Conservation (phyloP, 257 asterid species). For the Nicotiana benthamiana region DNA sequence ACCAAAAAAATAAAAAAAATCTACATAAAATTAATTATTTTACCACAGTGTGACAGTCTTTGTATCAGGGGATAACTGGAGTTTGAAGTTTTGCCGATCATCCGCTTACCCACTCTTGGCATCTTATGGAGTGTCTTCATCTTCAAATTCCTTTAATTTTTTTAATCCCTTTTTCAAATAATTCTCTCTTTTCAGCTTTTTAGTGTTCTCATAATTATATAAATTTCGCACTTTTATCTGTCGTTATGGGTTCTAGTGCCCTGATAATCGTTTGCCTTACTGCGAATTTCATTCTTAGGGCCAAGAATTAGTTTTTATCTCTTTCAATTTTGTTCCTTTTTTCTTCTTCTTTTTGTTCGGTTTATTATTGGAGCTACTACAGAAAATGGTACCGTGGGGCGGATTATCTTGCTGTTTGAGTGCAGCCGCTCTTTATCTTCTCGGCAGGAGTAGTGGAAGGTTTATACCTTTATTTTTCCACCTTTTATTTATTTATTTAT, state of each 20-base stretch:
- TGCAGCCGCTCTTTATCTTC: conserved; percentile 94
- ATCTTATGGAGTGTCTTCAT: neutral
- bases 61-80: neutral
- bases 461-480: conserved; percentile 3
- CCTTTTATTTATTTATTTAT: neutral
- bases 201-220: neutral
- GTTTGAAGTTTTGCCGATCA: neutral
- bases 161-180: neutral
- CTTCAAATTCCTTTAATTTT: neutral
- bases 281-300: neutral
- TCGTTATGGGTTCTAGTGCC: too few species aligned
- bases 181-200: neutral
- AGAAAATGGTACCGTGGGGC: conserved; percentile 71
- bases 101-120: neutral
- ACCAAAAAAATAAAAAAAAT: too few species aligned
- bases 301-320: neutral
- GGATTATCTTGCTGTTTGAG: conserved; percentile 89
- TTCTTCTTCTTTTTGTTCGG: too few species aligned
- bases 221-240: neutral
- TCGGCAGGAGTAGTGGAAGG: conserved; percentile 97
- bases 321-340: neutral
- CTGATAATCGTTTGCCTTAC: neutral
- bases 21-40: too few species aligned
- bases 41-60: too few species aligned
- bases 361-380: neutral